phyloP scores from a whole-genome alignment of 371 early-diverging fungal species.

The Mucor plumbeus region DNA sequence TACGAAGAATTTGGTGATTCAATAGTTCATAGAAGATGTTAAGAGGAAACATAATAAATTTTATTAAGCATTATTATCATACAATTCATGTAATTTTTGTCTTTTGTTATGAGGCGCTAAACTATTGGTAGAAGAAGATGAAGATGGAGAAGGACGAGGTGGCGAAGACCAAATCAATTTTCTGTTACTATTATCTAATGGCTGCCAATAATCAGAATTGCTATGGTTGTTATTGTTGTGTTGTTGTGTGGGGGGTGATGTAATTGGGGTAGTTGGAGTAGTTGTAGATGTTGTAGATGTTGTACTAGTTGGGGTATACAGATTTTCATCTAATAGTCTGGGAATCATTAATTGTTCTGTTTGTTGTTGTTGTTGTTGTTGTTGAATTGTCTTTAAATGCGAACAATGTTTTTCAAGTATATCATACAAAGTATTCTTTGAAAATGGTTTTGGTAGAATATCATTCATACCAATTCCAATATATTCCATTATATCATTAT shows the following conservation, averaged over 20 bases:
- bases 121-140: constrained; percentile 12
- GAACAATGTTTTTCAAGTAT: constrained; percentile 70
- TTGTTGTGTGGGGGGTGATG: not conserved
- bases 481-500: constrained; percentile 72
- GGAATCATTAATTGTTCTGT: not conserved
- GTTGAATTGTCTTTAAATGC: constrained; percentile 51
- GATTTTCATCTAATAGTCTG: constrained; percentile 6
- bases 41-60: constrained; percentile 38
- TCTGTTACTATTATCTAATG: constrained; percentile 5
- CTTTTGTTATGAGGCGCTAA: constrained; percentile 6
- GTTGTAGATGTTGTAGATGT: constrained; percentile 17
- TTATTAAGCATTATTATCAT: constrained; percentile 9
- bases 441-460: constrained; percentile 81
- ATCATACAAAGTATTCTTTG: constrained; percentile 54
- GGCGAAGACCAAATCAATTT: constrained; percentile 27
- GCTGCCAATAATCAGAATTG: constrained; percentile 18
- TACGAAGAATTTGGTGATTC: constrained; percentile 89
- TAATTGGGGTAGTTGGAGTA: constrained; percentile 1
- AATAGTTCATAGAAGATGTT: constrained; percentile 88
- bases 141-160: constrained; percentile 5
- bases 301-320: constrained; percentile 3
- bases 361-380: constrained; percentile 1
- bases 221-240: not conserved
- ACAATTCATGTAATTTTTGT: constrained; percentile 18
- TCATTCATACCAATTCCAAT: constrained; percentile 84